phyloP scores from a whole-genome alignment of 805 yeast species.

The Danielozyma ontarioensis region DNA sequence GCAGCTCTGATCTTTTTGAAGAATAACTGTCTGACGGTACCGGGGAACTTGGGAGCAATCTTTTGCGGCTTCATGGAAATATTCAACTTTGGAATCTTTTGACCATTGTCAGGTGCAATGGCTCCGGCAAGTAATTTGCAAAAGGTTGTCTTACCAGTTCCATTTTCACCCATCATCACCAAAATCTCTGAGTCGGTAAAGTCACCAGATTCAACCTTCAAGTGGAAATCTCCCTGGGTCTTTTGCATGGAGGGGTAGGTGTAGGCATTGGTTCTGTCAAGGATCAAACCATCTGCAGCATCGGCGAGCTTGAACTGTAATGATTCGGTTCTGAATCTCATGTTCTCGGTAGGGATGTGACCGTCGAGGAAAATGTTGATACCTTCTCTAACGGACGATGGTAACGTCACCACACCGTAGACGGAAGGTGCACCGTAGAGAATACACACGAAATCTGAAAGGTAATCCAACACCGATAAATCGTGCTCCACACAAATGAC shows the following conservation, averaged over 20 bases:
- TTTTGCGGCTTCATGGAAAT: conserved; percentile 99
- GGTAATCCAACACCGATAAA: conserved; percentile 92
- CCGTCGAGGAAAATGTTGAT: conserved; percentile 98
- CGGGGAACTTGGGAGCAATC: conserved; percentile 97
- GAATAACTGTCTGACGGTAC: conserved; percentile 96
- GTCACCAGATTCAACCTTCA: conserved; percentile 78
- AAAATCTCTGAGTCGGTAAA: conserved; percentile 94
- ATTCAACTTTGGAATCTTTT: conserved; percentile 78
- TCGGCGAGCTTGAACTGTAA: conserved; percentile 90
- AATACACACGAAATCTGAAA: conserved; percentile 95
- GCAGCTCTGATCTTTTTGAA: conserved; percentile 93
- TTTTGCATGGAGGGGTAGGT: conserved; percentile 77
- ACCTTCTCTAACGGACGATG: conserved; percentile 97
- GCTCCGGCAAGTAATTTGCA: conserved; percentile 95
- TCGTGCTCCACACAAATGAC: conserved; percentile 99
- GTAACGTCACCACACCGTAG: conserved; percentile 97
- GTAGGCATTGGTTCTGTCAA: conserved; percentile 76
- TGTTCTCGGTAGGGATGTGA: conserved; percentile 92
- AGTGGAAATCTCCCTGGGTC: conserved; percentile 94
- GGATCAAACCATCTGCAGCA: conserved; percentile 69
- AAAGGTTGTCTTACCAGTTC: conserved; percentile 98
- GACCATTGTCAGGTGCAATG: conserved; percentile 76
- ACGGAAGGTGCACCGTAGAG: conserved; percentile 97
- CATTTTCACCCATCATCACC: conserved; percentile 99
- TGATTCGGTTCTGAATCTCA: conserved; percentile 95